Evolutionary conservation across 495 filamentous ascomycete species (phyloP).

Genomic region (Trichoderma reesei): DNA sequence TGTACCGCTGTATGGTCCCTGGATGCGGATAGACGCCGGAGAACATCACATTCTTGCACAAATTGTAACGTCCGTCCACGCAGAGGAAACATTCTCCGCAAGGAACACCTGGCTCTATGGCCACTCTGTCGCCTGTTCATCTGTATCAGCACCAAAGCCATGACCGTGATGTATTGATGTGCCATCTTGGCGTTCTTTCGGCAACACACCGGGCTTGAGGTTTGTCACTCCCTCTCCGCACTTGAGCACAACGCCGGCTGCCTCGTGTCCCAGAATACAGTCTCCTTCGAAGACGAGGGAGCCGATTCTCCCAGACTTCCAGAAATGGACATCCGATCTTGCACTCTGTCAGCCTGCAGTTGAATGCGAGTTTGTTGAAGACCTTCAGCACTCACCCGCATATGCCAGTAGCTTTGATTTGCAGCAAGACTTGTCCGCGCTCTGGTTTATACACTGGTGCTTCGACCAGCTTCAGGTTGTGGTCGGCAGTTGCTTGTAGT

Average conservation of each 20-base stretch:
- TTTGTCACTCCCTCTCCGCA: conserved; percentile 33
- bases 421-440: conserved; percentile 38
- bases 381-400: conserved; percentile 27
- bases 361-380: background rate
- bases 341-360: background rate
- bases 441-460: conserved; percentile 40
- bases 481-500: conserved; percentile 46
- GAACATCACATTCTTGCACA: conserved; percentile 39
- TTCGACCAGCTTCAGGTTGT: conserved; percentile 39
- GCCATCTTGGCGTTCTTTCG: background rate
- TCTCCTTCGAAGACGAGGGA: conserved; percentile 33
- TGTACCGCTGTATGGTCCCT: conserved; percentile 50
- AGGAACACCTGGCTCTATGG: conserved; percentile 39
- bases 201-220: conserved; percentile 26
- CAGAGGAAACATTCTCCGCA: conserved; percentile 39
- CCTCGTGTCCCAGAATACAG: conserved; percentile 41
- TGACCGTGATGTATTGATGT: background rate
- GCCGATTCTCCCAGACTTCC: conserved; percentile 38
- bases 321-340: conserved; percentile 34
- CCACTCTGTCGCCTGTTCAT: conserved; percentile 34
- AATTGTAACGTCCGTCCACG: conserved; percentile 37
- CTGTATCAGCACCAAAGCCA: no score
- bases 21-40: conserved; percentile 49
- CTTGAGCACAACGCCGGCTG: conserved; percentile 36
- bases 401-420: conserved; percentile 41